These are phyloP conservation scores for Collybia sp. DNA, from an alignment of 768 basidiomycete species.

Conservation along the genomic window DNA sequence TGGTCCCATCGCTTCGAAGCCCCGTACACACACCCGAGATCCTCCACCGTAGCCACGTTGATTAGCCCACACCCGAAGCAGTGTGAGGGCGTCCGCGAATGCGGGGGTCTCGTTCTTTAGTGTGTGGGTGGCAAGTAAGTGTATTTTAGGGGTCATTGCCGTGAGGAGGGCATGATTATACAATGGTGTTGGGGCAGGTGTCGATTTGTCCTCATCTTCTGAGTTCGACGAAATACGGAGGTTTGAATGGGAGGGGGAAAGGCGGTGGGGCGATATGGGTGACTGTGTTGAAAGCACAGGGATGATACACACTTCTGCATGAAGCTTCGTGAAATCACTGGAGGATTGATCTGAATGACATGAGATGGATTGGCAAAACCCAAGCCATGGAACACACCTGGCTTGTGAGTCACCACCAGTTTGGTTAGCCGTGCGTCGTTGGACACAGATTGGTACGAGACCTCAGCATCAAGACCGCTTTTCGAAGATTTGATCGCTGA, in stretches of 20 bases:
- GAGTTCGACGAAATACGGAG: conserved; percentile 19
- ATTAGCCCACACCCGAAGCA: conserved; percentile 88
- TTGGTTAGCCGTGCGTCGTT: conserved; percentile 64
- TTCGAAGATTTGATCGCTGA: conserved; percentile 46
- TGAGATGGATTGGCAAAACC: conserved; percentile 19
- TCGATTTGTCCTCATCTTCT: conserved; percentile 14
- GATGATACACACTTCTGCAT: conserved; percentile 70
- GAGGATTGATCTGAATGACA: conserved; percentile 38
- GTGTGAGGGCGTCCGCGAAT: conserved; percentile 68
- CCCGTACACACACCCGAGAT: conserved; percentile 50
- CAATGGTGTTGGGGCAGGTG: conserved; percentile 56
- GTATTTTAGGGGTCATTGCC: conserved; percentile 39
- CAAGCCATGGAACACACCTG: conserved; percentile 30
- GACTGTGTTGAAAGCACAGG: conserved; percentile 55
- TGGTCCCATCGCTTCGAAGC: conserved; percentile 63
- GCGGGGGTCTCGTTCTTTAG: conserved; percentile 52
- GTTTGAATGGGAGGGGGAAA: conserved; percentile 76
- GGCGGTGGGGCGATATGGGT: conserved; percentile 60
- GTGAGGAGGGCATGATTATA: conserved; percentile 77
- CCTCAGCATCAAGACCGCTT: conserved; percentile 48
- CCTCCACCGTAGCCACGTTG: conserved; percentile 76
- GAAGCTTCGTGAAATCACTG: conserved; percentile 61
- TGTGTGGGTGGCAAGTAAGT: conserved; percentile 50
- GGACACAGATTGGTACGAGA: conserved; percentile 50
- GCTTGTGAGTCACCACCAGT: conserved; percentile 51